Base-by-base conservation (phyloP, 306 rosid genomes). In the Lupinus albus region DNA sequence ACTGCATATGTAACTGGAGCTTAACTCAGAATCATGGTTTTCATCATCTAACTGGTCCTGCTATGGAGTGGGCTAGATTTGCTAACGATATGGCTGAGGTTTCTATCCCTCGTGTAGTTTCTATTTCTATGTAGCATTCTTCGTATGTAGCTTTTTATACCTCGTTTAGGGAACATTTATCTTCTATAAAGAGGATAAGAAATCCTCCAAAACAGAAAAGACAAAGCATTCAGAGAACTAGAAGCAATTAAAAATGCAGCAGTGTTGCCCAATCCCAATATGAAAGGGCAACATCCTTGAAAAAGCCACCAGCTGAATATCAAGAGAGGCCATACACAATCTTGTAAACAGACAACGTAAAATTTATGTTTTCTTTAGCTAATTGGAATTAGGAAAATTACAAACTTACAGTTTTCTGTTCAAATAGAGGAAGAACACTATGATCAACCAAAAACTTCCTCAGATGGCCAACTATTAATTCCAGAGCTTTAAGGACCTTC, bases 401-500 rank as follows among this genome's bases (percentile, higher is more conserved):
- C 3, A 32, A 35, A 42, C 97, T 91, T 85, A 92, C 98, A 71
- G 59, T 78, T 79, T 85, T 92, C 79, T 33, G 38, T 8, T 89
- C 96, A 85, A 87, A 92, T 15, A 87, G 82, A 52, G 96, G 96
- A 84, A 92, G 84, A 79, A 89, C 87, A 41, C 89, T 85, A 49
- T 75, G 98, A 75, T 92, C 98, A 57, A 92, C 98, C 80, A 92
- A 78, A 81, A 92, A 92, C 82, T 87, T 92, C 84, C 98, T 84
- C 64, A 92, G 80, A 77, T 87, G 98, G 48, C 86, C 82, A 54
- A 87, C 80, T 30, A 89, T 96, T 46, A 86, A 86, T 87, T 92
- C 98, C 11, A 92, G 75, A 63, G 89, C 98, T 76, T 78, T 87
- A 57, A 89, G 92, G 68, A 87, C 98, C 70, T 87, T 92, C 12